These are phyloP conservation scores for Trichoderma afroharzianum DNA, from an alignment of 2,329 filamentous ascomycete genomes.

Conservation along the genomic window DNA sequence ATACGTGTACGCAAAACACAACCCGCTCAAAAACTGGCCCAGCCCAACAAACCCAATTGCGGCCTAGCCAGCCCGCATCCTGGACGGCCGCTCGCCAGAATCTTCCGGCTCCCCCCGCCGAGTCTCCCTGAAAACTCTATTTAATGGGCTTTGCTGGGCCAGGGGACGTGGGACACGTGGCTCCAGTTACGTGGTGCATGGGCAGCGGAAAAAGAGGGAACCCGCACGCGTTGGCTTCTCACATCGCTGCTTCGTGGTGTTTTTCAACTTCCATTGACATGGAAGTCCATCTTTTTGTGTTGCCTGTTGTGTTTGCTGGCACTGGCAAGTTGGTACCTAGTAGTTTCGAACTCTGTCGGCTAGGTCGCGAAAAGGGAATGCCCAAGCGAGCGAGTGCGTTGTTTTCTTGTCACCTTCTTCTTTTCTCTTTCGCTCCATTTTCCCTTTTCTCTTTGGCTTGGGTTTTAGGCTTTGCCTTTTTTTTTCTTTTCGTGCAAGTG, in stretches of 20 bases:
- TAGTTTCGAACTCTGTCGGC: neutral
- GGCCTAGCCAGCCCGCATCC: neutral
- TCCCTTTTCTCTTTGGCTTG: too few relatives aligned
- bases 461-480: too few relatives aligned
- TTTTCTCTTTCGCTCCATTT: neutral
- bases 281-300: neutral
- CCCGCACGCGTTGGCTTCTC: neutral
- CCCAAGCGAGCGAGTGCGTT: neutral
- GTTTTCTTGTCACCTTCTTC: neutral
- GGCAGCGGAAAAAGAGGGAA: neutral
- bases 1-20: too few relatives aligned
- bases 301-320: neutral
- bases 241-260: neutral
- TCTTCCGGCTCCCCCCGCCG: conserved; percentile 12
- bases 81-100: neutral
- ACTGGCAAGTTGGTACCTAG: too few relatives aligned
- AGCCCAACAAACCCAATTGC: neutral
- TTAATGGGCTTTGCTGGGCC: conserved; percentile 8
- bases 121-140: conserved; percentile 17
- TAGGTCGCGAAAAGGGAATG: neutral
- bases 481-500: neutral
- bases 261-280: neutral
- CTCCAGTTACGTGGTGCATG: conserved; percentile 11
- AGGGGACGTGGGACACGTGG: conserved; percentile 14
- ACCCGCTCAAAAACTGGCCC: neutral